These are phyloP conservation scores for Hypoxylon trugodes DNA, from an alignment of 495 filamentous ascomycete species.

Conservation along the genomic window DNA sequence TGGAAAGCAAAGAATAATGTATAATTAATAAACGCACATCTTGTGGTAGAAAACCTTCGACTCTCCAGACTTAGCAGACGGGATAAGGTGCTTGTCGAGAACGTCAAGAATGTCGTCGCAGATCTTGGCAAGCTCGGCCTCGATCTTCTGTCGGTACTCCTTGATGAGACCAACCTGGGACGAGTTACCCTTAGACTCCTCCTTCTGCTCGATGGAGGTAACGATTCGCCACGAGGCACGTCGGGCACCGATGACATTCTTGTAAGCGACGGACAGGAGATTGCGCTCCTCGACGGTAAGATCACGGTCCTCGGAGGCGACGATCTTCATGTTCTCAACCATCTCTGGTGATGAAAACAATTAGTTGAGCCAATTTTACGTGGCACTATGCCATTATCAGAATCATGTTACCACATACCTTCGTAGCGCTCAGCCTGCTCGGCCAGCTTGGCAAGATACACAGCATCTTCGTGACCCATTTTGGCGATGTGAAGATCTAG, in stretches of 20 bases:
- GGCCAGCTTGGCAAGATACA: constrained; percentile 99
- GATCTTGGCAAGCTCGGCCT: constrained; percentile 98
- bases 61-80: constrained; percentile 94
- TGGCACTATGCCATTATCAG: neutral
- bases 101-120: constrained; percentile 99
- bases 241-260: constrained; percentile 99
- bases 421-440: constrained; percentile 99
- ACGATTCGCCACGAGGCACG: constrained; percentile 99
- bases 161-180: constrained; percentile 93
- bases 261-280: constrained; percentile 98
- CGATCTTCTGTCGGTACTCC: constrained; percentile 99
- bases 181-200: constrained; percentile 99
- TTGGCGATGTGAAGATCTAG: constrained; percentile 57
- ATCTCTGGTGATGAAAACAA: constrained; percentile 72
- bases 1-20: neutral
- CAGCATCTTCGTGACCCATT: constrained; percentile 99
- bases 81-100: constrained; percentile 94
- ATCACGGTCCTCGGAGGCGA: constrained; percentile 95
- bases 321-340: constrained; percentile 99
- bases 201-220: constrained; percentile 99
- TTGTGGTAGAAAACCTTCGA: constrained; percentile 99
- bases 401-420: constrained; percentile 69
- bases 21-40: constrained; percentile 71
- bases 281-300: constrained; percentile 99
- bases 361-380: constrained; percentile 37